phyloP scores from a whole-genome alignment of 108 stramenopile genomes.

The Skeletonema menzelii region DNA sequence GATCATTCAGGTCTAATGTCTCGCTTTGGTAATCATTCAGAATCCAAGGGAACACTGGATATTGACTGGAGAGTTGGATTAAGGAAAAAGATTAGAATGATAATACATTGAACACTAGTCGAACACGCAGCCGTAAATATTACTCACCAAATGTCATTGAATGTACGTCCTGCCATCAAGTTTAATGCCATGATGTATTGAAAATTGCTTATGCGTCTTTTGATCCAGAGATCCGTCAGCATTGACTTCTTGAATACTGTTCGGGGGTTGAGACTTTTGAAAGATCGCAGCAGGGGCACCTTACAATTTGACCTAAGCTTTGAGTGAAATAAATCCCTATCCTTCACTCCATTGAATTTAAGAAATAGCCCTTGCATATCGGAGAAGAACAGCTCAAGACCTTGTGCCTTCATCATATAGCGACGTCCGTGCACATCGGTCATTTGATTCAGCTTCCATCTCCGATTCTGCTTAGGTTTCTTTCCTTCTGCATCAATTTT shows the following conservation, averaged over 20 bases:
- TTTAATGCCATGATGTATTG: slow-evolving; percentile 92
- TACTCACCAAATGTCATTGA: slow-evolving; percentile 69
- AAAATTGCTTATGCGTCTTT: slow-evolving; percentile 74
- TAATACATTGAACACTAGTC: not conserved
- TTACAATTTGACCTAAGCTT: slow-evolving; percentile 80
- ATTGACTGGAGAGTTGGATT: slow-evolving; percentile 63
- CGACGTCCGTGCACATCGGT: slow-evolving; percentile 87
- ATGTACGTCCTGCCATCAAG: slow-evolving; percentile 91
- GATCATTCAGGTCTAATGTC: slow-evolving; percentile 78
- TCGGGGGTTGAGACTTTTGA: slow-evolving; percentile 77
- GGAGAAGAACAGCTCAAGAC: slow-evolving; percentile 91
- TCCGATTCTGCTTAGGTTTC: slow-evolving; percentile 32
- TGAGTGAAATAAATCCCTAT: slow-evolving; percentile 76
- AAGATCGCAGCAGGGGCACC: slow-evolving; percentile 77
- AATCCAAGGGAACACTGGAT: slow-evolving; percentile 98
- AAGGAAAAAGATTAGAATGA: not conserved
- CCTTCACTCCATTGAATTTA: slow-evolving; percentile 77
- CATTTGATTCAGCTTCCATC: slow-evolving; percentile 76
- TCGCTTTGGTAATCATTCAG: slow-evolving; percentile 85
- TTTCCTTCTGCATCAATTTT: slow-evolving; percentile 26
- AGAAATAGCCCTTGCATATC: slow-evolving; percentile 87
- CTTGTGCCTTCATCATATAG: slow-evolving; percentile 89
- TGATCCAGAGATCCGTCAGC: slow-evolving; percentile 75
- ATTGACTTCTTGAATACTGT: slow-evolving; percentile 72
- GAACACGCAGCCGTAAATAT: not conserved